These are phyloP conservation scores for Carex cristatella DNA, from an alignment of 176 grass and related monocot species.

Conservation along the genomic window DNA sequence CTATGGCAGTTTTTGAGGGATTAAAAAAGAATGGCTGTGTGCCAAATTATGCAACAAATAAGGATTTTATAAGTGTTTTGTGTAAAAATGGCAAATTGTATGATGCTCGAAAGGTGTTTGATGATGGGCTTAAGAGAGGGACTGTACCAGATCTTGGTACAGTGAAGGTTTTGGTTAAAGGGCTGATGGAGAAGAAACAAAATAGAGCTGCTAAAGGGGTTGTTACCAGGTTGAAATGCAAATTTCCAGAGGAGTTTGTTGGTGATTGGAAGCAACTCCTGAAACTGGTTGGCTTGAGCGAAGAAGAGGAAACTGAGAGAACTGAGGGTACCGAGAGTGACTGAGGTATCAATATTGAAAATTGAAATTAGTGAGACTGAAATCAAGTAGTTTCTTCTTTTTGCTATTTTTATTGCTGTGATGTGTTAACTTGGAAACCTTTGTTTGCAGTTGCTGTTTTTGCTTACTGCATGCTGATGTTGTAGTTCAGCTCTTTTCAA, in stretches of 20 bases:
- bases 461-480: background rate
- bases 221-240: constrained; percentile 22
- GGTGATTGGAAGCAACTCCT: constrained; percentile 33
- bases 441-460: background rate
- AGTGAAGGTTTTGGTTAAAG: constrained; percentile 27
- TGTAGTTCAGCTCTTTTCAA: background rate
- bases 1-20: constrained; percentile 33
- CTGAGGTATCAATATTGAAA: background rate
- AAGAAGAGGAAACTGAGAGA: background rate
- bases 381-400: constrained; percentile 2
- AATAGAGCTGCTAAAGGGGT: constrained; percentile 30
- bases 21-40: constrained; percentile 26
- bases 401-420: background rate
- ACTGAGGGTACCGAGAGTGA: background rate
- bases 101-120: constrained; percentile 24
- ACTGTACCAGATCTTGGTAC: constrained; percentile 32
- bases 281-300: constrained; percentile 22
- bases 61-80: constrained; percentile 17
- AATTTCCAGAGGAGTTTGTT: constrained; percentile 32
- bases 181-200: constrained; percentile 17
- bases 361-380: background rate
- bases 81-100: constrained; percentile 32
- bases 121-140: constrained; percentile 24
- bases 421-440: background rate
- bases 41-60: constrained; percentile 32